Evolutionary conservation across 352 stramenopile species (phyloP), one percentile per base, ranked within the genome.

Genomic region (Pythium sukuiense): DNA sequence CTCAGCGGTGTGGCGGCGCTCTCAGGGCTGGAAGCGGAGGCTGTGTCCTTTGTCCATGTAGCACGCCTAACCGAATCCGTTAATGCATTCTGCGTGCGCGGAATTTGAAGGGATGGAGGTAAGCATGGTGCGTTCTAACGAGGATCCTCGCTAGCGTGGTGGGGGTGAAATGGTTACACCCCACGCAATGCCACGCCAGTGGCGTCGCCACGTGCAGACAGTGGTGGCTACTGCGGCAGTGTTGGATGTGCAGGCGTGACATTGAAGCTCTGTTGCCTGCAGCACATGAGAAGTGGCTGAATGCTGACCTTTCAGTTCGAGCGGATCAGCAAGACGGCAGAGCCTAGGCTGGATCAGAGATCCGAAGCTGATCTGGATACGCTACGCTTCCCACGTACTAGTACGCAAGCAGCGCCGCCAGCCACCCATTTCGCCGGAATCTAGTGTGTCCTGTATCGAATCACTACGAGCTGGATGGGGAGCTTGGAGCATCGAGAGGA

Each of bases 221-320:
- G 39, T 48, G 39, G 39, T 16, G 16, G 16, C 4, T 24, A 16
- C 14, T 5, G 39, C 3, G 18, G 43, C 43, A 50, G n/a, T 50
- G 16, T 50, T 50, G 43, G 43, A 50, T 50, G 4, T 30, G 43
- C n/a, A 50, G 1, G 43, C 2, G 43, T 29, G 12, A 50, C 43
- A 29, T 50, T 50, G 43, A 50, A 50, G 43, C 18, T 50, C 18
- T 14, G 6, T 4, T 29, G 16, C 43, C 7, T 50, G n/a, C 4
- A 18, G 32, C n/a, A 50, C 43, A 50, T 50, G 43, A 50, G 43
- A 50, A 50, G 43, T 50, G 43, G 43, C 43, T 50, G 43, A 50
- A 50, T 50, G 43, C 18, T 50, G 39, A 48, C 39, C 39, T 48
- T 48, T 48, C 14, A 24, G 39, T 24, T 24, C n/a, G 18, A 6